Base-by-base conservation (phyloP, 208 protist genomes). In the Leishmania amazonensis region DNA sequence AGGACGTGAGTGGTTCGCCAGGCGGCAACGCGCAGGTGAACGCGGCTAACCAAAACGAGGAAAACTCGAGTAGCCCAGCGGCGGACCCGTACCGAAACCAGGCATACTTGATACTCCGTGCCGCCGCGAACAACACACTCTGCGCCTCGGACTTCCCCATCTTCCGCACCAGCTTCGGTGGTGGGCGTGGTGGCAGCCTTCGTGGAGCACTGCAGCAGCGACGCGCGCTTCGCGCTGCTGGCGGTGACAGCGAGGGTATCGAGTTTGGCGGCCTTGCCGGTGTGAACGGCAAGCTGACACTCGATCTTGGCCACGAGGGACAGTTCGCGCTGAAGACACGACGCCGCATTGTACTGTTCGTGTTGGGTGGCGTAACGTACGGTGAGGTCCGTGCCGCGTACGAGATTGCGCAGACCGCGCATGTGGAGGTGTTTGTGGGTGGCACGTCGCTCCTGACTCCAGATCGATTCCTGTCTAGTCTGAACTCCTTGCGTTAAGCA, bases 301-400 rank as follows among this genome's bases (percentile, higher is more conserved):
- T 93, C 15, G 89, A 96, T 76, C 86, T 94, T 38, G 90, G 89
- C 40, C 75, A 86, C 57, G 90, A 91, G 73, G 87, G 86, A 28
- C 79, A 85, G 67, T 79, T 90, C 42, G 53, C 84, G 65, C 83
- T 95, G 31, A 76, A 84, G 51, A 85, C 51, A n/a, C 78, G 74
- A 60, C 91, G 89, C 75, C 83, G 87, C 4, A 83, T 97, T 71
- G 88, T 97, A 9, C 53, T 97, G 21, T 95, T 97, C 84, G 89
- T 97, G 15, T 75, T 97, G 45, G 92, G 94, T 58, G 92, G 92
- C 54, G 86, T 92, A 47, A 97, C 94, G 24, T 95, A 85, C 77
- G 88, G 88, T 19, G 91, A 97, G 79, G 87, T 80, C 40, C 81
- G 91, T 13, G 85, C 89, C 2, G 94, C 90, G 38, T 97, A 97